phyloP scores from a whole-genome alignment of 192 early-diverging fungal species.

The Haplosporangium gracile region DNA sequence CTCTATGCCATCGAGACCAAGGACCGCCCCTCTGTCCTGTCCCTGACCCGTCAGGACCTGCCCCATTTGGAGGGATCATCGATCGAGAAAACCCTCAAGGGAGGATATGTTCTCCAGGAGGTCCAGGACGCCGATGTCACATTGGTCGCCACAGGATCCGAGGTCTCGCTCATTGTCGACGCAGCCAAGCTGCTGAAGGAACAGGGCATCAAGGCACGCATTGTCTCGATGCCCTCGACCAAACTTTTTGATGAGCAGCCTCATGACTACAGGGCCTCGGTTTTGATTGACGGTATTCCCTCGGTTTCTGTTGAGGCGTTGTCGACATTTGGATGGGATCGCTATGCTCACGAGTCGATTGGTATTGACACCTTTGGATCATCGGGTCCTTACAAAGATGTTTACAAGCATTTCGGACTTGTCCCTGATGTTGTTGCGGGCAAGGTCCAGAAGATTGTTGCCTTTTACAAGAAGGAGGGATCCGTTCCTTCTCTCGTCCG shows the following conservation, averaged over 20 bases:
- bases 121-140: constrained; percentile 72
- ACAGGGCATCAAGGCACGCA: constrained; percentile 72
- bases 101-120: constrained; percentile 88
- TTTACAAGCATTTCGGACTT: constrained; percentile 92
- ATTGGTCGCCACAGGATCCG: constrained; percentile 92
- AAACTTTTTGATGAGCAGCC: constrained; percentile 91
- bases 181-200: constrained; percentile 81
- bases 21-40: constrained; percentile 83
- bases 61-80: constrained; percentile 91
- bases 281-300: constrained; percentile 86
- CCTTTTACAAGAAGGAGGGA: constrained; percentile 76
- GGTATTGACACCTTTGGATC: constrained; percentile 93
- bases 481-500: constrained; percentile 58
- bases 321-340: constrained; percentile 90
- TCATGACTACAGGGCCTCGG: constrained; percentile 81
- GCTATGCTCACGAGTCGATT: constrained; percentile 89
- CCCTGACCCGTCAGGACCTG: constrained; percentile 94
- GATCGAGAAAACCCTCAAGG: constrained; percentile 84
- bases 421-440: constrained; percentile 77
- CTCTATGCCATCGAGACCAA: constrained; percentile 79
- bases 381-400: constrained; percentile 83
- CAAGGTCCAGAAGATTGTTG: constrained; percentile 86
- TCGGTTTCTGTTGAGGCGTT: constrained; percentile 92
- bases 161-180: constrained; percentile 90
- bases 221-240: constrained; percentile 96